These are phyloP conservation scores for Smithsoniella earleae DNA, from an alignment of 163 green algal species.

Conservation along the genomic window DNA sequence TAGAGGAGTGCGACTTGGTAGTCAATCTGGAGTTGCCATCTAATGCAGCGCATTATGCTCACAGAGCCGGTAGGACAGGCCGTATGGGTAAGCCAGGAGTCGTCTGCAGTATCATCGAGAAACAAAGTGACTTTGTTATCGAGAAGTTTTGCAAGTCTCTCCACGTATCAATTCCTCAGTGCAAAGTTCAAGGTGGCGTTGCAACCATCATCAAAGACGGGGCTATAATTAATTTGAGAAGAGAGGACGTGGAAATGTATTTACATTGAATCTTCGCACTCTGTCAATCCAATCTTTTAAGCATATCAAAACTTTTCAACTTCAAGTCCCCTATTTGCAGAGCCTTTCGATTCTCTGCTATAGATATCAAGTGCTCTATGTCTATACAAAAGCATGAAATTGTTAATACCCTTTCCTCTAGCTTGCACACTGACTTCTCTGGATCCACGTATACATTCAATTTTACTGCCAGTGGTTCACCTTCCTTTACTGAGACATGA, in stretches of 20 bases:
- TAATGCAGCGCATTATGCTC: conserved; percentile 77
- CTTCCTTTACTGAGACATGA: background rate
- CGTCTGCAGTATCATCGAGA: conserved; percentile 57
- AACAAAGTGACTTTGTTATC: conserved; percentile 66
- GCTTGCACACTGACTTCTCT: background rate
- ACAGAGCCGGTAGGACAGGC: conserved; percentile 85
- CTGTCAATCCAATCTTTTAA: conserved; percentile 6
- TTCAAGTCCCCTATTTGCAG: background rate
- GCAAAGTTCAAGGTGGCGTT: conserved; percentile 32
- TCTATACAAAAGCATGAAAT: background rate
- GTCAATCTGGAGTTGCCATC: conserved; percentile 90
- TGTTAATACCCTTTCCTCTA: background rate
- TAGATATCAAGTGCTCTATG: background rate
- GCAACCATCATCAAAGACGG: conserved; percentile 20
- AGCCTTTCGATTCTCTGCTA: conserved; percentile 1
- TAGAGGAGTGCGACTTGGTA: conserved; percentile 63
- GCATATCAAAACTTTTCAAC: background rate
- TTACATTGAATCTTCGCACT: too few relatives aligned
- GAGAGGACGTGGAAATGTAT: too few relatives aligned
- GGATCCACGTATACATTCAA: conserved; percentile 14
- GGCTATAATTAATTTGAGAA: background rate
- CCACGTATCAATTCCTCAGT: conserved; percentile 52
- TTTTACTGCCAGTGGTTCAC: background rate
- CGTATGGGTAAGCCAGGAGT: conserved; percentile 57
- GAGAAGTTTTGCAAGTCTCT: conserved; percentile 59